These are phyloP conservation scores for Malassezia yamatoensis DNA, from an alignment of 1,284 basidiomycete species.

Conservation along the genomic window DNA sequence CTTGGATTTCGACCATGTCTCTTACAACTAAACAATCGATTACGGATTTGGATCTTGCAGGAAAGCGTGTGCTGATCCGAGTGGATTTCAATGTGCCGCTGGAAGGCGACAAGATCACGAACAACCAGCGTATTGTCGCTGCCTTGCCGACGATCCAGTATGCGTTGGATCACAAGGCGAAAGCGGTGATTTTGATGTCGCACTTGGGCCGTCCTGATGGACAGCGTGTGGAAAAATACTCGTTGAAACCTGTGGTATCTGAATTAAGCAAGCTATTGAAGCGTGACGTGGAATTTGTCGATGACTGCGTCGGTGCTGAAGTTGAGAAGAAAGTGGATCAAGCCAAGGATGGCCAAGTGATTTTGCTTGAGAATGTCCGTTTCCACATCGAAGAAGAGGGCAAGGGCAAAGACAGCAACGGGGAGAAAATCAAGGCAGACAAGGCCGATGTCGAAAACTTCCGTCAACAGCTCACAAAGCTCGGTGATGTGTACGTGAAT, in stretches of 20 bases:
- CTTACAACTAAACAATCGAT: constrained; percentile 71
- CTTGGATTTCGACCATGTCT: constrained; percentile 59
- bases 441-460: constrained; percentile 70
- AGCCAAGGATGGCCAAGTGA: constrained; percentile 66
- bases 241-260: constrained; percentile 68
- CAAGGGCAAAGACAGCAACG: constrained; percentile 79
- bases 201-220: constrained; percentile 96
- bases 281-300: constrained; percentile 61
- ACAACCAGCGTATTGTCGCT: constrained; percentile 86
- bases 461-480: constrained; percentile 72
- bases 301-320: constrained; percentile 75
- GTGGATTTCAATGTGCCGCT: constrained; percentile 98
- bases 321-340: constrained; percentile 65
- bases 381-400: constrained; percentile 99
- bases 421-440: constrained; percentile 86
- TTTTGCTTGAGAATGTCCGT: constrained; percentile 92
- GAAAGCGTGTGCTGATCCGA: constrained; percentile 62
- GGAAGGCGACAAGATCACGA: constrained; percentile 74
- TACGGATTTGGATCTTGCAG: constrained; percentile 79
- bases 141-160: constrained; percentile 93
- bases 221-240: constrained; percentile 77
- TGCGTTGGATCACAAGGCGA: constrained; percentile 76
- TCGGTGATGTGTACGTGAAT: constrained; percentile 95
- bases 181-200: constrained; percentile 84
- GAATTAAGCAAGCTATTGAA: constrained; percentile 50